These are phyloP conservation scores for Madurella mycetomatis DNA, from an alignment of 2,329 filamentous ascomycete species.

Conservation along the genomic window DNA sequence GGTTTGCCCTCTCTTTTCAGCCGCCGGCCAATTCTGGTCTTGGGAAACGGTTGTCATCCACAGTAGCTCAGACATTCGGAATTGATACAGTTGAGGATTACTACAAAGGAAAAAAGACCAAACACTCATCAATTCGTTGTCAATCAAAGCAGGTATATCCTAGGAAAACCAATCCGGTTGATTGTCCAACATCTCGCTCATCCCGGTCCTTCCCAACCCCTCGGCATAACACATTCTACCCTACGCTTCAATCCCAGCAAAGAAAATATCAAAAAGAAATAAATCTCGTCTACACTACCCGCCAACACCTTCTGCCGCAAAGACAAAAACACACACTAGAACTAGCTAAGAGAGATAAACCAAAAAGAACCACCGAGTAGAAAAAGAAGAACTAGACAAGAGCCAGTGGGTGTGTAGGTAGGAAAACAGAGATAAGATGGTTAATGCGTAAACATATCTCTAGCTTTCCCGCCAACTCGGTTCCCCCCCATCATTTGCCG, in stretches of 20 bases:
- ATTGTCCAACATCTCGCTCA: constrained; percentile 12
- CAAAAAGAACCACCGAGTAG: background rate
- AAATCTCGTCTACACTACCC: background rate
- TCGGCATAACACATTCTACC: background rate
- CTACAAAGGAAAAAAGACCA: background rate
- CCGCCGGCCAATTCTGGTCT: too few species aligned
- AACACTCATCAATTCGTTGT: background rate
- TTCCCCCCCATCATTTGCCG: background rate
- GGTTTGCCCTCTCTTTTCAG: too few species aligned
- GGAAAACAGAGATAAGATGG: background rate
- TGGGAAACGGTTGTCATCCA: too few species aligned
- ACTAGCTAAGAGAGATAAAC: background rate
- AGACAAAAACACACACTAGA: background rate
- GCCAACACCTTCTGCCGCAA: background rate
- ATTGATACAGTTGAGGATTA: too few species aligned
- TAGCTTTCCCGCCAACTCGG: background rate
- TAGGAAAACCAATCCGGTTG: constrained; percentile 21
- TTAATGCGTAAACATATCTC: background rate
- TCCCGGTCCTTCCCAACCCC: background rate
- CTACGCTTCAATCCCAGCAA: background rate
- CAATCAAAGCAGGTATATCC: background rate
- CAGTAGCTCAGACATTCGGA: too few species aligned
- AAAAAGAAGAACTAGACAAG: background rate
- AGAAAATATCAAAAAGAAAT: background rate
- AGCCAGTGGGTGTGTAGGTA: background rate